Base-by-base conservation (phyloP, 2,329 filamentous ascomycete genomes). In the Annulohypoxylon truncatum region DNA sequence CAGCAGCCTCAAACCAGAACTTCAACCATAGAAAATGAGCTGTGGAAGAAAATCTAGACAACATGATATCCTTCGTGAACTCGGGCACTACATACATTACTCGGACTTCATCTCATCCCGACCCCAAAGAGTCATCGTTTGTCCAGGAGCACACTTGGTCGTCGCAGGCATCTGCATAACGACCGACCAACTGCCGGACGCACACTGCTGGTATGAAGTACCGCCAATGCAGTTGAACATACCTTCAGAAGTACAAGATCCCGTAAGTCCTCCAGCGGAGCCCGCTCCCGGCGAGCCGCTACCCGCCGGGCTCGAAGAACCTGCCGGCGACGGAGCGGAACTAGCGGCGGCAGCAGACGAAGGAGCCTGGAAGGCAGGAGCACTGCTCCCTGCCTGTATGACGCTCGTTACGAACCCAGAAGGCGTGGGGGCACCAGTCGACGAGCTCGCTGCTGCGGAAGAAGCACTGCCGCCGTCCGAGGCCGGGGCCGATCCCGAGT, bases 211-310 rank as follows among this genome's bases (percentile, higher is more conserved):
- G 67, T 75, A 79, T 6, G 68, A 51, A 2, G 65, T 67, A 24
- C 77, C 76, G 12, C 52, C 73, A 46, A 78, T 67, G 59, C 78
- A 79, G 70, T 79, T 78, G 68, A 75, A 79, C 66, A 71, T 73
- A 48, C 77, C 78, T 64, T 79, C 76, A 1, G 65, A 12, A 2
- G 68, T 70, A 65, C 78, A 79, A 2, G 73, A 12, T 20, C 79
- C 78, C 6, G 72, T 71, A 44, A 77, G 70, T 12, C 70, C 73
- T 8, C 59, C 67, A 3, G 50, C 35, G n/a, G 62, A 35, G 2
- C 69, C 67, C 13, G 67, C 47, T 58, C 42, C 59, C 1, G 60
- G n/a, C 2, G 66, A 15, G 33, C 28, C 24, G 28, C 65, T 33
- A 22, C 48, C 61, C 3, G 63, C 56, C 6, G 67, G 57, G 51